Percentiles rank a stretch among this genome's conserved stretches.
phyloP scores from a whole-genome alignment of 164 flowering plant genomes.

The Platanus orientalis region DNA sequence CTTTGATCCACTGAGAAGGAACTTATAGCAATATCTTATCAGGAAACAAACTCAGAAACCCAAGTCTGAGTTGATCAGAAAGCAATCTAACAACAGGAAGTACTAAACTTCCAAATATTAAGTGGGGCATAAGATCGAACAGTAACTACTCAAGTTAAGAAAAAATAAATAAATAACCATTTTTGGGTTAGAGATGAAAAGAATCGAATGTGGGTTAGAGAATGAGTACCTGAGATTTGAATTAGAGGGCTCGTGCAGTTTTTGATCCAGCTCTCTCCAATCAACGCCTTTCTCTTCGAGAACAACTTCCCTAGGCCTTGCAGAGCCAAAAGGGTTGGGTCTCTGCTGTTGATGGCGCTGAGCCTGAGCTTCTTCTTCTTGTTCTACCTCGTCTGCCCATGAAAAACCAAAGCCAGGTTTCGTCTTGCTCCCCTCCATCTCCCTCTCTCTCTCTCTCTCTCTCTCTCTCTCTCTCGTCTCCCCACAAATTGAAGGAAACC shows the following conservation, averaged over 20 bases:
- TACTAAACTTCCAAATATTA: no score
- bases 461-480: constrained; percentile 11
- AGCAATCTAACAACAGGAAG: no score
- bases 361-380: constrained; percentile 22
- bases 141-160: background rate
- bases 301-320: constrained; percentile 36
- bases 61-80: no score
- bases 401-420: constrained; percentile 11
- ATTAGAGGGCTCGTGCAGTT: constrained; percentile 14
- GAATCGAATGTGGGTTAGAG: background rate
- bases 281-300: constrained; percentile 33
- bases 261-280: constrained; percentile 24
- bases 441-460: constrained; percentile 6
- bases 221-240: constrained; percentile 8
- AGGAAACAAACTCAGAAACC: no score
- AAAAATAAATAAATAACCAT: background rate
- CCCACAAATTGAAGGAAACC: no score
- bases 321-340: constrained; percentile 34
- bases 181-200: background rate
- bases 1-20: no score
- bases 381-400: constrained; percentile 42
- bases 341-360: constrained; percentile 10
- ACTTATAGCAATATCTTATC: no score
- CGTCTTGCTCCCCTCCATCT: constrained; percentile 4
- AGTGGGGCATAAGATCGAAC: no score